phyloP scores from a whole-genome alignment of 805 yeast genomes.

The Saccharomycopsis malanga region DNA sequence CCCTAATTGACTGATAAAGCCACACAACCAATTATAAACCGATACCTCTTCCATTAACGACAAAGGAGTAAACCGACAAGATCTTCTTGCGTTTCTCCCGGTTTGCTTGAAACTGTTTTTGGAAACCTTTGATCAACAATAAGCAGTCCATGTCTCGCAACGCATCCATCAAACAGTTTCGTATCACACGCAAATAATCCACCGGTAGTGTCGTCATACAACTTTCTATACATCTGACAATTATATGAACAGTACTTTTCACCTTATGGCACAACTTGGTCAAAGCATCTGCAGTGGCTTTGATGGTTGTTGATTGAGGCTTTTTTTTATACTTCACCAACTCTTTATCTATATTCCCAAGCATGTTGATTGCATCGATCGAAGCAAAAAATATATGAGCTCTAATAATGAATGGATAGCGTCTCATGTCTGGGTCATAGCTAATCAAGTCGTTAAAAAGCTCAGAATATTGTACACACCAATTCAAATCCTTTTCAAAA shows the following conservation, averaged over 20 bases:
- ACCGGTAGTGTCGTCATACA: conserved; percentile 16
- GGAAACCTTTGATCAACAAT: conserved; percentile 8
- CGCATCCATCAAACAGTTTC: conserved; percentile 19
- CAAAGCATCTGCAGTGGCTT: conserved; percentile 6
- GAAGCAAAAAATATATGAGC: conserved; percentile 16
- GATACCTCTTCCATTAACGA: conserved; percentile 14
- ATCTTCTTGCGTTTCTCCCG: conserved; percentile 13
- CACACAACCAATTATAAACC: conserved; percentile 11
- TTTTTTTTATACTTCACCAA: conserved; percentile 1
- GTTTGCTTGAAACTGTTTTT: conserved; percentile 10
- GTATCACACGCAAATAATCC: conserved; percentile 17
- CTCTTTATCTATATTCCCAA: conserved; percentile 9
- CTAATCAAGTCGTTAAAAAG: conserved; percentile 4
- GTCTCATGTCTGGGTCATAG: conserved; percentile 12
- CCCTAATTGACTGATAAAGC: too few species aligned
- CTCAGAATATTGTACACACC: conserved; percentile 6
- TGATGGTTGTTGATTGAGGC: background rate
- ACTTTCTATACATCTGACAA: conserved; percentile 16
- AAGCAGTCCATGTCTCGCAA: conserved; percentile 20
- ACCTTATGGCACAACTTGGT: conserved; percentile 12
- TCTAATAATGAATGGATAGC: conserved; percentile 16
- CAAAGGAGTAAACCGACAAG: conserved; percentile 13
- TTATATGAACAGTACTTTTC: conserved; percentile 8
- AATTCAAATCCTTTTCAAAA: conserved; percentile 6
- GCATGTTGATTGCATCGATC: conserved; percentile 9